Base-by-base conservation (phyloP, 805 yeast species). In the Wickerhamomyces bisporus region DNA sequence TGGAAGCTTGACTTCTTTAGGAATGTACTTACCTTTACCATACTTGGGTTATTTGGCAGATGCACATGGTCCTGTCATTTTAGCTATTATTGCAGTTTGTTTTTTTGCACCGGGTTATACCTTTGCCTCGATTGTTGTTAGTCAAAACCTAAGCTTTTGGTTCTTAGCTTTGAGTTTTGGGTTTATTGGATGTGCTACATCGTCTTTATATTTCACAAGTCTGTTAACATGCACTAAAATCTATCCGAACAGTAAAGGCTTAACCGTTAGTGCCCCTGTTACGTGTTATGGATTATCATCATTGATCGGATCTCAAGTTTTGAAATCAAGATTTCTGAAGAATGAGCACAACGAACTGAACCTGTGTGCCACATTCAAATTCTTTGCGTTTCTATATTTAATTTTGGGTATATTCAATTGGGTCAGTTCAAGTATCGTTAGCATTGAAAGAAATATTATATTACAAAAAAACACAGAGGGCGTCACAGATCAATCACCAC, bases 211-310 rank as follows among this genome's bases (percentile, higher is more conserved):
- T 60, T 83, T 84, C 52, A 73, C 83, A 44, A 75, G 86, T 32
- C 62, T 84, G 44, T 60, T 84, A 23, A 83, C 94, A 2, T 86
- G 96, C 62, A 94, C 96, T 3, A 79, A 84, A 50, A 73, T 88
- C n/a, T 85, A 78, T 53, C 94, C 95, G 0, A 66, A 75, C 28
- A 69, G 71, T 34, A 85, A 86, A 42, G 82, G 95, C 2, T 60
- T 91, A 39, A 84, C 95, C 24, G 86, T 91, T 31, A 82, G 94
- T 37, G 71, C 84, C 32, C 98, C 98, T 0, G 89, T 91, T 3
- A 76, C 95, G 1, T 82, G 82, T 45, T 89, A 83, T 58, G 98
- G 98, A 1, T 53, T 87, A 23, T 82, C 95, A 5, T 75, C 95
- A 2, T 65, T 93, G 39, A 60, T 89, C 34, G 82, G 85, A 4